Evolutionary conservation across 306 rosid species (phyloP).

Genomic region (cucumber (Cucumis sativus)): DNA sequence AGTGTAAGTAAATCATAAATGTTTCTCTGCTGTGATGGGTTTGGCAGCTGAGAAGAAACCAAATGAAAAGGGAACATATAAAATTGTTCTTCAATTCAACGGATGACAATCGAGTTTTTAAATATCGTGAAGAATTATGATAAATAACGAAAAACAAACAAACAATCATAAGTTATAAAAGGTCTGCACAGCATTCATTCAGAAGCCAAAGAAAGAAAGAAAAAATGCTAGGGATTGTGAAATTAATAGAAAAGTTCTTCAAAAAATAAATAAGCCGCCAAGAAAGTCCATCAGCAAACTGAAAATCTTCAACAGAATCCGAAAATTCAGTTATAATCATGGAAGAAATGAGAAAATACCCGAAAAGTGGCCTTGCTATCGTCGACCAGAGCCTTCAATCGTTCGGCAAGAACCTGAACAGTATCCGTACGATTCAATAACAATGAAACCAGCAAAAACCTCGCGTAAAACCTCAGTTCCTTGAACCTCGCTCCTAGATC

Average conservation of each 20-base stretch:
- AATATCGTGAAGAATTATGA: background rate
- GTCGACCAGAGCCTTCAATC: slow-evolving; percentile 61
- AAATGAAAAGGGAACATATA: background rate
- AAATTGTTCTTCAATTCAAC: background rate
- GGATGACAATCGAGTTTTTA: background rate
- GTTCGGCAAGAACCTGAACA: slow-evolving; percentile 56
- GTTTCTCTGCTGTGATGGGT: background rate
- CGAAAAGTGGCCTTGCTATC: slow-evolving; percentile 61
- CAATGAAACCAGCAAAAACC: slow-evolving; percentile 76
- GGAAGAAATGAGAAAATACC: slow-evolving; percentile 30
- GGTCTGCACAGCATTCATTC: background rate
- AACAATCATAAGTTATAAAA: background rate
- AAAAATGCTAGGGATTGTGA: background rate
- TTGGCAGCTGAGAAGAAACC: background rate
- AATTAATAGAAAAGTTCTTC: background rate
- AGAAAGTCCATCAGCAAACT: background rate
- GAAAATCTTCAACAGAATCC: background rate
- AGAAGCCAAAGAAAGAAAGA: background rate
- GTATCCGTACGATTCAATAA: slow-evolving; percentile 66
- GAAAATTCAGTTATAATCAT: background rate
- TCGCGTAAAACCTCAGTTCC: slow-evolving; percentile 82
- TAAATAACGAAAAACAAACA: background rate
- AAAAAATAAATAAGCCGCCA: background rate
- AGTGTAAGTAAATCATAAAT: background rate
- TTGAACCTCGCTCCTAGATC: slow-evolving; percentile 79